Percentiles rank a stretch among this genome's conserved stretches.
Evolutionary conservation across 2,329 filamentous ascomycete species (phyloP).

Genomic region (Fusarium sp.): DNA sequence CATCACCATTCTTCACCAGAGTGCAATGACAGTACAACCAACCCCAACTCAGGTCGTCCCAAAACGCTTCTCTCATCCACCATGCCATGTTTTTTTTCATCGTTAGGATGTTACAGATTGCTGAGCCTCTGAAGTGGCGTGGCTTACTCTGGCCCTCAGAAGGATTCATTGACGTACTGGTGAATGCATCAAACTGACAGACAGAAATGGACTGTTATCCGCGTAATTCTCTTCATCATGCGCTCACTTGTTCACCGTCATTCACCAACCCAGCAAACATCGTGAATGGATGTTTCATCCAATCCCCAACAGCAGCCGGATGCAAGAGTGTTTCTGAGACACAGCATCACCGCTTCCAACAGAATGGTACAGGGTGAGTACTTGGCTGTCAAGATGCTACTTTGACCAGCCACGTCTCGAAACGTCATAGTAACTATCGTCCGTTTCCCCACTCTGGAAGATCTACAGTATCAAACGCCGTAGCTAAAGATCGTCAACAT

Average conservation of each 20-base stretch:
- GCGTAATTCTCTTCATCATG: background rate
- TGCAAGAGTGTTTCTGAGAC: conserved; percentile 17
- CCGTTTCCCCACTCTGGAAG: conserved; percentile 9
- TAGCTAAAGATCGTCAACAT: background rate
- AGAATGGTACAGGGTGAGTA: conserved; percentile 19
- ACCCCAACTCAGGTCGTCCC: background rate
- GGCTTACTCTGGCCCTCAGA: background rate
- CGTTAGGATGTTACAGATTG: background rate
- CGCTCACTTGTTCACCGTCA: conserved; percentile 24
- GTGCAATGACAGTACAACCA: background rate
- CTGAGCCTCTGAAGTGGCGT: background rate
- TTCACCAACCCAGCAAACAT: background rate
- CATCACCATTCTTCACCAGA: conserved; percentile 23
- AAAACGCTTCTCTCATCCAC: conserved; percentile 9
- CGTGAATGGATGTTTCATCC: background rate
- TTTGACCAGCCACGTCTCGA: background rate
- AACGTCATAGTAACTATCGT: conserved; percentile 6
- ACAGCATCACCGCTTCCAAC: conserved; percentile 16
- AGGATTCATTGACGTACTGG: background rate
- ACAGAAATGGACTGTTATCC: background rate
- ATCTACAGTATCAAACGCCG: conserved; percentile 14
- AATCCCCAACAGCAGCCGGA: conserved; percentile 10
- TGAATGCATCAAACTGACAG: background rate
- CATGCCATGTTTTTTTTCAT: conserved; percentile 1
- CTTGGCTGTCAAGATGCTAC: background rate